phyloP scores from a whole-genome alignment of 2,329 filamentous ascomycete species.

The Lojkania enalia region DNA sequence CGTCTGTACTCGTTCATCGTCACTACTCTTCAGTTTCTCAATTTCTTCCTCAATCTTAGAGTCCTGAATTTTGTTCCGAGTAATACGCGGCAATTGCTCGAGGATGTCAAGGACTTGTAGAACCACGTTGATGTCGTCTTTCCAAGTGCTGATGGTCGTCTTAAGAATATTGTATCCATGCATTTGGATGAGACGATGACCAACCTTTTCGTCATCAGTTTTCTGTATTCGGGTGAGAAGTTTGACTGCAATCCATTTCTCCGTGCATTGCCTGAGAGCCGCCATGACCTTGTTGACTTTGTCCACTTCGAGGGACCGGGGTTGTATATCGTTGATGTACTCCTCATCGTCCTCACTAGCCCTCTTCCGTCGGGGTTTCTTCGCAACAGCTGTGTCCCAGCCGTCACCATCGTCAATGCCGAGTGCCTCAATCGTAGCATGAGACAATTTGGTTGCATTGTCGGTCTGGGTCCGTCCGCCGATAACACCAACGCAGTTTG shows the following conservation, averaged over 20 bases:
- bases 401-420: constrained; percentile 91
- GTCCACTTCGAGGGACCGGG: constrained; percentile 76
- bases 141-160: constrained; percentile 80
- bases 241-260: constrained; percentile 99
- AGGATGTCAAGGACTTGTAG: constrained; percentile 89
- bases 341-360: constrained; percentile 89
- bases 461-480: constrained; percentile 98
- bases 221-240: constrained; percentile 84
- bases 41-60: constrained; percentile 91
- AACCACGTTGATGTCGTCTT: constrained; percentile 86
- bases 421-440: constrained; percentile 88
- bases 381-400: constrained; percentile 88
- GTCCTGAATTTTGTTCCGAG: constrained; percentile 94
- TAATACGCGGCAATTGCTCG: constrained; percentile 84
- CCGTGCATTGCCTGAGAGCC: constrained; percentile 93
- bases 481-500: constrained; percentile 94
- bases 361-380: constrained; percentile 92
- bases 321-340: constrained; percentile 87
- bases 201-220: constrained; percentile 82
- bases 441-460: constrained; percentile 86
- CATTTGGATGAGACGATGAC: constrained; percentile 89
- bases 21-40: constrained; percentile 65
- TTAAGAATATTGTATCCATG: constrained; percentile 96
- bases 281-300: constrained; percentile 95
- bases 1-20: constrained; percentile 73